Percentiles rank a stretch among this genome's conserved stretches.
These are phyloP conservation scores for Rhytidiadelphus loreus DNA, from an alignment of 225 moss, liverwort and hornwort genomes.

Conservation along the genomic window DNA sequence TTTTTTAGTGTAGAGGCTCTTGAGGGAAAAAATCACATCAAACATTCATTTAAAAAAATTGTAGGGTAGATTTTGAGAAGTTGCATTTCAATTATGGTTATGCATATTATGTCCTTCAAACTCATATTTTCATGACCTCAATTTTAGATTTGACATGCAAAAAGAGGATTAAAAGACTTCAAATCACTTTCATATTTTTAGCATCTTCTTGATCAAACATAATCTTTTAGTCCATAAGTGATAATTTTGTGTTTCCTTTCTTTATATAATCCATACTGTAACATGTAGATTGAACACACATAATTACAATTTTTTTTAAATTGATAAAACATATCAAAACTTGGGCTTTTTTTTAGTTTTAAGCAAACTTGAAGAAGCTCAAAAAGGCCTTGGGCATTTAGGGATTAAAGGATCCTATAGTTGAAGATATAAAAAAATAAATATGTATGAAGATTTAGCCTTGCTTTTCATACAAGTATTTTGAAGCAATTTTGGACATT, in stretches of 20 bases:
- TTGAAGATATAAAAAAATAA: not conserved
- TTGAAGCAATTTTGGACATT: not conserved
- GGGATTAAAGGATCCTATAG: not conserved
- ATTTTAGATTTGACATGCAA: not conserved
- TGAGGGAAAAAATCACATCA: not conserved
- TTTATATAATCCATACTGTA: no score
- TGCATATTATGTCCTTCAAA: no score
- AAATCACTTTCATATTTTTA: not conserved
- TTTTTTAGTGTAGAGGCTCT: no score
- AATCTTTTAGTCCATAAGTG: not conserved
- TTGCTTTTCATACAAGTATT: not conserved
- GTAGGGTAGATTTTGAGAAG: not conserved
- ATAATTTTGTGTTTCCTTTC: not conserved
- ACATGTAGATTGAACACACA: not conserved
- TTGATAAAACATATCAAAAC: not conserved
- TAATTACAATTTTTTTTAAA: accelerated
- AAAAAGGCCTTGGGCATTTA: not conserved
- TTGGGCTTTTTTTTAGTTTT: not conserved
- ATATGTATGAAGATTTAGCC: not conserved
- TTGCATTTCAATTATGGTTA: accelerated
- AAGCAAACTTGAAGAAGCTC: no score
- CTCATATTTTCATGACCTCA: not conserved
- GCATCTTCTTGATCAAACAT: not conserved
- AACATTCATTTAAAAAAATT: not conserved
- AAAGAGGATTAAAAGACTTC: not conserved